Percentiles rank a stretch among this genome's conserved stretches.
Evolutionary conservation across 2,329 filamentous ascomycete genomes (phyloP).

Genomic region (Sordariomycetes sp.): DNA sequence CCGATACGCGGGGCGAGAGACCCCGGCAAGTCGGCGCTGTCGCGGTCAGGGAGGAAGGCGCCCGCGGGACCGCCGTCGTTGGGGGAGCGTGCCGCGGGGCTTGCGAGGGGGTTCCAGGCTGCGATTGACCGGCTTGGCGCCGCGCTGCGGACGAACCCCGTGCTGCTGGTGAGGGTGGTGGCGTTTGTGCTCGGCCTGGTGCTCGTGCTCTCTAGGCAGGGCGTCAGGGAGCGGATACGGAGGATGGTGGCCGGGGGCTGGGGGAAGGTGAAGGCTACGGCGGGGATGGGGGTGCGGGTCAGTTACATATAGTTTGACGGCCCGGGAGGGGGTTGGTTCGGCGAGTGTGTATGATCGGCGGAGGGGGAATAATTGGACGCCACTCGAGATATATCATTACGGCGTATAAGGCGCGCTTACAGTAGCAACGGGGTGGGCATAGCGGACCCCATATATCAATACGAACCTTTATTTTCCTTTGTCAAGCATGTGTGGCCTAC

Average conservation of each 20-base stretch:
- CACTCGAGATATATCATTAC: neutral
- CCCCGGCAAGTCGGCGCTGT: slow-evolving; percentile 12
- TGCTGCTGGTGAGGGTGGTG: slow-evolving; percentile 47
- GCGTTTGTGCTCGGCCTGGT: slow-evolving; percentile 71
- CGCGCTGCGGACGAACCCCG: slow-evolving; percentile 41
- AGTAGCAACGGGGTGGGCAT: neutral
- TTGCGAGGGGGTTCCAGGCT: slow-evolving; percentile 36
- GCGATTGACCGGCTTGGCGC: slow-evolving; percentile 36
- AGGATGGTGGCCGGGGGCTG: slow-evolving; percentile 57
- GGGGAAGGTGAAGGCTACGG: slow-evolving; percentile 71
- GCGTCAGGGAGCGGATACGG: slow-evolving; percentile 61
- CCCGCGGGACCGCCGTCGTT: slow-evolving; percentile 20
- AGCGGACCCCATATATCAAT: neutral
- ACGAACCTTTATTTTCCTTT: neutral
- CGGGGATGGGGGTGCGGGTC: slow-evolving; percentile 95
- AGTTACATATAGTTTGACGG: slow-evolving; percentile 63
- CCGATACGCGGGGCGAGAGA: slow-evolving; percentile 20
- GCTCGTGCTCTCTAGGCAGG: slow-evolving; percentile 60
- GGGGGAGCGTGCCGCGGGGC: slow-evolving; percentile 33
- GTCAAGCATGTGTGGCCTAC: too few relatives aligned
- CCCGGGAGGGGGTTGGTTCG: neutral
- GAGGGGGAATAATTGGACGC: neutral
- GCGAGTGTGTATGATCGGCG: neutral
- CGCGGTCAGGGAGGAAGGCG: slow-evolving; percentile 17
- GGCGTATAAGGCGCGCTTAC: neutral